Conservation (phyloP, 805 yeast genomes). For the Teunomyces aglyptinius region DNA sequence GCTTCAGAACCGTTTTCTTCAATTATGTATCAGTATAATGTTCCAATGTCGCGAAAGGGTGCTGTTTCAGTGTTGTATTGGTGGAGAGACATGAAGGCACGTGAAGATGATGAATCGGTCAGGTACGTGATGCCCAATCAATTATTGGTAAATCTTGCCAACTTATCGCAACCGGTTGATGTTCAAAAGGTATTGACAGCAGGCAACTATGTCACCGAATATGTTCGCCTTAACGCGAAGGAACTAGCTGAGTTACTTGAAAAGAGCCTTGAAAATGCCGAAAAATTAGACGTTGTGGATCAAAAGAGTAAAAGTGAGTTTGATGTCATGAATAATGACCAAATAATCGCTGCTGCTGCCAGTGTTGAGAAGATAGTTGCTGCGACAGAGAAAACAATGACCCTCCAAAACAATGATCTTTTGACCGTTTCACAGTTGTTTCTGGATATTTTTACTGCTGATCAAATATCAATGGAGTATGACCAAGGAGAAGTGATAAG, state of each 20-base stretch:
- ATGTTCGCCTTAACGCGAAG: conserved; percentile 56
- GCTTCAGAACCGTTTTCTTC: conserved; percentile 65
- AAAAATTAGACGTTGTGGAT: conserved; percentile 37
- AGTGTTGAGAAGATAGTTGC: conserved; percentile 10
- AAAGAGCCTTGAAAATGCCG: conserved; percentile 33
- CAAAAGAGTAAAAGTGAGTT: conserved; percentile 11
- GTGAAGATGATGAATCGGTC: conserved; percentile 78
- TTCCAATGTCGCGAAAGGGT: conserved; percentile 52
- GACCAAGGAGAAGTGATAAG: conserved; percentile 13
- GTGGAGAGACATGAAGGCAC: conserved; percentile 84
- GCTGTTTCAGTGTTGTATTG: conserved; percentile 60
- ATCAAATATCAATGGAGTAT: conserved; percentile 15
- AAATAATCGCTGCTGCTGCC: conserved; percentile 9
- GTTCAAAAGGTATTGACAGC: conserved; percentile 52
- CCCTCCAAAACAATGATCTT: conserved; percentile 1
- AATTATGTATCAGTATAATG: conserved; percentile 61
- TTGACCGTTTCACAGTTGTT: background rate
- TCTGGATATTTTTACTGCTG: background rate
- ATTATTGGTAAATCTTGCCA: conserved; percentile 59
- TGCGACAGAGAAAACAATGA: background rate
- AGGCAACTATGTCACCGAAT: conserved; percentile 47
- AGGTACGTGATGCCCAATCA: conserved; percentile 84
- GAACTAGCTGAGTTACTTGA: conserved; percentile 59
- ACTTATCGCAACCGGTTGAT: conserved; percentile 53
- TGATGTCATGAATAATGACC: conserved; percentile 15